Conservation (phyloP, 2,329 filamentous ascomycete genomes). For the Aureobasidium subglaciale region DNA sequence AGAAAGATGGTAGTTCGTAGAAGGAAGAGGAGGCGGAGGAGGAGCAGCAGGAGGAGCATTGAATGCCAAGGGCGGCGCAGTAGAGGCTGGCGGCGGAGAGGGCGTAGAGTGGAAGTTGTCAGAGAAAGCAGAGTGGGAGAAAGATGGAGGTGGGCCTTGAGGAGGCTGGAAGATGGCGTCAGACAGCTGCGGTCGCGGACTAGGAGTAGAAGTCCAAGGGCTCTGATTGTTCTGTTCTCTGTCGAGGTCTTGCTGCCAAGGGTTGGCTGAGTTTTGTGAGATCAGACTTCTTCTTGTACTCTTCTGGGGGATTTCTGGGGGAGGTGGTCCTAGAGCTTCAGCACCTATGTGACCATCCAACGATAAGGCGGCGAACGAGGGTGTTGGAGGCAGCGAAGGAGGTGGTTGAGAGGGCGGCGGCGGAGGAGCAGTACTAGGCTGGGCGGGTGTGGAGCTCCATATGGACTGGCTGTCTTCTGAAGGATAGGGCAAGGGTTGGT, state of each 20-base stretch:
- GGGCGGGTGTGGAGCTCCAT: constrained; percentile 30
- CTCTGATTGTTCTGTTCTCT: constrained; percentile 21
- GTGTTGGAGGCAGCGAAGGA: constrained; percentile 34
- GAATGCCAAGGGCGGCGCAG: background rate
- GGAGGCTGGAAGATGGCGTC: background rate
- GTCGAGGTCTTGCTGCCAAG: constrained; percentile 17
- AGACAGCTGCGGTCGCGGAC: background rate
- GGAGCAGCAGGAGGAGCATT: constrained; percentile 2
- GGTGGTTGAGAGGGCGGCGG: constrained; percentile 28
- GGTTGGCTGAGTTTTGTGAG: constrained; percentile 13
- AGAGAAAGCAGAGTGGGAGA: background rate
- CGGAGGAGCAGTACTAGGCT: constrained; percentile 19
- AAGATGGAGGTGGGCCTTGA: background rate
- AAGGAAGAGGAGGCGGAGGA: constrained; percentile 9
- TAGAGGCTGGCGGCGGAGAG: background rate
- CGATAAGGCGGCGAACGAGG: constrained; percentile 33
- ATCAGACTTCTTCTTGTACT: constrained; percentile 8
- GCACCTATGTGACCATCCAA: constrained; percentile 22
- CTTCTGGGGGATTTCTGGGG: constrained; percentile 10
- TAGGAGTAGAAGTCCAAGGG: background rate
- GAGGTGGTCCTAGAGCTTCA: background rate
- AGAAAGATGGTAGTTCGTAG: background rate
- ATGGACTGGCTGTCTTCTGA: constrained; percentile 32
- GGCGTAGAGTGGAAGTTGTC: background rate
- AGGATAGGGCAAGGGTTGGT: constrained; percentile 27